Conservation (phyloP, 805 yeast genomes). For the Jamesozyma piceae region DNA sequence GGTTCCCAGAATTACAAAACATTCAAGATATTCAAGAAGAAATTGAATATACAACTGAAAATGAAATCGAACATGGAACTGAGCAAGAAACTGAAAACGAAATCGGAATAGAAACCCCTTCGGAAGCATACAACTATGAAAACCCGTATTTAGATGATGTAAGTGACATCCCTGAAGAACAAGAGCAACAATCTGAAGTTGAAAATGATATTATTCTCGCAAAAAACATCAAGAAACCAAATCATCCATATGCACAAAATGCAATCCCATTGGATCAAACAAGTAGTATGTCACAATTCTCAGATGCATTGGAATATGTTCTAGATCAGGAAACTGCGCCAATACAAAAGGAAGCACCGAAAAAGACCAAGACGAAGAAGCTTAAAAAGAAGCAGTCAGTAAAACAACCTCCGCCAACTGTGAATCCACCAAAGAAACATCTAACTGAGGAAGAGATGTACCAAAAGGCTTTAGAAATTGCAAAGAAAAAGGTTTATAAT, state of each 20-base stretch:
- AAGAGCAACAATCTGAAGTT: neutral
- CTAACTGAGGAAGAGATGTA: conserved; percentile 41
- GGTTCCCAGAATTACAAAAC: conserved; percentile 7
- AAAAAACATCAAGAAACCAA: neutral
- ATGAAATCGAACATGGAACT: conserved; percentile 2
- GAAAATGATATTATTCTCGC: neutral
- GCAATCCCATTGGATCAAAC: conserved; percentile 14
- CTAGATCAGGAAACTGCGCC: conserved; percentile 4
- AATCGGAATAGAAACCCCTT: conserved; percentile 11
- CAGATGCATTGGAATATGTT: conserved; percentile 23
- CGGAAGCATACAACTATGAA: neutral
- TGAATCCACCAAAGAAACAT: conserved; percentile 4
- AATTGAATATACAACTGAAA: too few relatives aligned
- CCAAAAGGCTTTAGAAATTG: conserved; percentile 45
- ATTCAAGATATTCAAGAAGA: conserved; percentile 5
- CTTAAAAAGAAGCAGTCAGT: neutral
- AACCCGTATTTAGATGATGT: conserved; percentile 3
- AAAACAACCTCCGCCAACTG: neutral
- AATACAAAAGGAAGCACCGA: neutral
- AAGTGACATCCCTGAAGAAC: conserved; percentile 7
- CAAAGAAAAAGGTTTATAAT: conserved; percentile 45
- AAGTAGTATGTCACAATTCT: conserved; percentile 21
- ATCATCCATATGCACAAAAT: conserved; percentile 3
- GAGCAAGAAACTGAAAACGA: conserved; percentile 14
- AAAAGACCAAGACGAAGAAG: neutral